Base-by-base conservation (phyloP, 2,329 filamentous ascomycete species). In the Neofusicoccum umdonicola region DNA sequence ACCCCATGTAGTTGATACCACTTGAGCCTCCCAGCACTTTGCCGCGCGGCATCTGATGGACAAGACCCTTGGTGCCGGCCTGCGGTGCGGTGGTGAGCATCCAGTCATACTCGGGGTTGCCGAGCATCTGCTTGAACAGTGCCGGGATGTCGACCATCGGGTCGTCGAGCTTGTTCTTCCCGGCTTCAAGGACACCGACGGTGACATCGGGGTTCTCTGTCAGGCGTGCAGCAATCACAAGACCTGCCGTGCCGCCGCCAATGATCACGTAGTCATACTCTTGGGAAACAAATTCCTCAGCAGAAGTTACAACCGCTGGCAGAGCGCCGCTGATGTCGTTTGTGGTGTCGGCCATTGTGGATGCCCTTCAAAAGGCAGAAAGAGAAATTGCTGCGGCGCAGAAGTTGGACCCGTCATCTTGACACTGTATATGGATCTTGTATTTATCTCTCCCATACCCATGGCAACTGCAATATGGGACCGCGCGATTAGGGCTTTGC, bases 21-120 rank as follows among this genome's bases (percentile, higher is more conserved):
- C 68, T 74, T 8, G 67, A 73, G 27, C 76, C 87, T 35, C 74
- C 73, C 1, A 76, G 69, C 5, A 72, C 68, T 37, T 72, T 73
- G 6, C 73, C 74, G 37, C 71, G 68, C 9, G 66, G 67, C 6
- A 58, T 27, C 8, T 58, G 41, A 35, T 58, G 54, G 35, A 31
- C 45, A 3, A 48, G 17, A 5, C 45, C 45, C 13, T 27, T 8
- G 6, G 17, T 48, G 27, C 31, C 27, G 6, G n/a, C 34, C 67
- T 78, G 76, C 6, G 72, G 68, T 9, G 65, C 68, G 17, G 72
- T 76, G 48, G 72, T 64, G 39, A 73, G 74, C 15, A 70, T 65
- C 75, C 75, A 77, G 65, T 78, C 76, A 62, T 74, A 78, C 8
- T 77, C 71, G 1, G 70, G 69, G 64, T 76, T 69, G 7, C 60